phyloP scores from a whole-genome alignment of 768 basidiomycete species.

The Infundibulicybe gibba region DNA sequence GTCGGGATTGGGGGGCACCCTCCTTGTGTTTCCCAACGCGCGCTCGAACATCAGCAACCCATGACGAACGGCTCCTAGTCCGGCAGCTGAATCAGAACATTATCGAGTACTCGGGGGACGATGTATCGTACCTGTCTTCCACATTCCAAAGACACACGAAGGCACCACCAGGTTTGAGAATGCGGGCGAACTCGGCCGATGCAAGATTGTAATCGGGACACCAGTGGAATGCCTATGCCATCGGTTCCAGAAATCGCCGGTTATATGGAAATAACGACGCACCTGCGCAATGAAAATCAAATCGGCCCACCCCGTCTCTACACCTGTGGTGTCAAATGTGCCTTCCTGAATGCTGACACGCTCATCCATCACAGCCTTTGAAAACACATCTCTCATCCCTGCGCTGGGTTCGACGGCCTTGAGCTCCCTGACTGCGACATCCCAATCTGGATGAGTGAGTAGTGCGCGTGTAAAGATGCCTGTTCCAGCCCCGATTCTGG shows the following conservation, averaged over 20 bases:
- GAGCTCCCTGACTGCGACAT: conserved; percentile 47
- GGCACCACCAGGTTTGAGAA: conserved; percentile 51
- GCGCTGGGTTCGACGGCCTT: conserved; percentile 84
- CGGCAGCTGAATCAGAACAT: not conserved
- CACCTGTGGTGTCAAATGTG: conserved; percentile 73
- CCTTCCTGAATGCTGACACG: conserved; percentile 58
- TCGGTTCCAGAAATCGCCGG: conserved; percentile 79
- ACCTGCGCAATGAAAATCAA: too few relatives aligned
- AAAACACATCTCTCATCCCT: conserved; percentile 72
- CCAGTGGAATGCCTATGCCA: too few relatives aligned
- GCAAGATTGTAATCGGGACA: too few relatives aligned
- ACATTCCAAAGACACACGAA: conserved; percentile 90
- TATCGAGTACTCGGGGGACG: too few relatives aligned
- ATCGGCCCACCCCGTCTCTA: too few relatives aligned
- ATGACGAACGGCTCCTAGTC: conserved; percentile 51
- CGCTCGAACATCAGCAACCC: conserved; percentile 74
- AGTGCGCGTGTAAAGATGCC: too few relatives aligned
- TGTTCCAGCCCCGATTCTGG: too few relatives aligned
- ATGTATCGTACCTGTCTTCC: conserved; percentile 78
- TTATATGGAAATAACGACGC: too few relatives aligned
- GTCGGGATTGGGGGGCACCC: conserved; percentile 81
- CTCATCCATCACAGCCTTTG: conserved; percentile 48
- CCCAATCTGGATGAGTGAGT: conserved; percentile 60
- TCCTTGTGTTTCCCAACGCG: conserved; percentile 64
- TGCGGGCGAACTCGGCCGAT: too few relatives aligned